phyloP scores from a whole-genome alignment of 768 basidiomycete genomes.

The Psilocybe subaeruginosa region DNA sequence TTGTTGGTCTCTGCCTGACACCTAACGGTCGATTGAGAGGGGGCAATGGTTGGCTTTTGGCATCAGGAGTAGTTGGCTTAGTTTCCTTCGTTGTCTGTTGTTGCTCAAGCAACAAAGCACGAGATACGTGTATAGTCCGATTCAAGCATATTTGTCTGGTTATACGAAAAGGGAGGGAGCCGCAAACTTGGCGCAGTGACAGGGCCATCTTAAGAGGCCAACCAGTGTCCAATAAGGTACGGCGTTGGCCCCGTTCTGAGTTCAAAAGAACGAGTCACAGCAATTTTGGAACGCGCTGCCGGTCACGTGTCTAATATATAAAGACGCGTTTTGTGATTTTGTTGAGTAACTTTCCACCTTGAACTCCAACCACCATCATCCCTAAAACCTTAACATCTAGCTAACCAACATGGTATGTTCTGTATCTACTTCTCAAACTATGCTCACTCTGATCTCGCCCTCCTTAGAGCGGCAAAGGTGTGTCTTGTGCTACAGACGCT shows the following conservation, averaged over 20 bases:
- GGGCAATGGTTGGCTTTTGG: conserved; percentile 27
- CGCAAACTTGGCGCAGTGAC: not conserved
- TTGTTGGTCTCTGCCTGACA: conserved; percentile 68
- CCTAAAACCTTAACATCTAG: conserved; percentile 10
- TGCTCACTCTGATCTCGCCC: not conserved
- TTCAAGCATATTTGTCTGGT: not conserved
- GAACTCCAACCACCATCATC: conserved; percentile 38
- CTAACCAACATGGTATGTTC: conserved; percentile 20
- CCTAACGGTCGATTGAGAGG: conserved; percentile 73
- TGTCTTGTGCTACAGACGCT: not conserved
- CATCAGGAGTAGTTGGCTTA: not conserved
- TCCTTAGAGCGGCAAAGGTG: conserved; percentile 43
- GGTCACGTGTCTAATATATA: conserved; percentile 33
- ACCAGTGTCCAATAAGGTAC: not conserved
- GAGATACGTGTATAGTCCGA: not conserved
- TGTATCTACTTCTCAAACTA: not conserved
- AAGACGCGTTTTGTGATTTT: conserved; percentile 37
- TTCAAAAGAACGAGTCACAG: not conserved
- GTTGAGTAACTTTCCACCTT: conserved; percentile 38
- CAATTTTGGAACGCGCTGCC: conserved; percentile 11
- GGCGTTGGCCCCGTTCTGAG: not conserved
- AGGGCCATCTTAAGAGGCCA: not conserved
- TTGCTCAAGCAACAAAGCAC: conserved; percentile 17
- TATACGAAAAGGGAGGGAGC: not conserved
- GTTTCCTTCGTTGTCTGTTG: conserved; percentile 3